A percentile compares a stretch with the other conserved stretches of the same genome.
Evolutionary conservation across 1,284 basidiomycete genomes (phyloP).

Genomic region (Leccinum huronense): DNA sequence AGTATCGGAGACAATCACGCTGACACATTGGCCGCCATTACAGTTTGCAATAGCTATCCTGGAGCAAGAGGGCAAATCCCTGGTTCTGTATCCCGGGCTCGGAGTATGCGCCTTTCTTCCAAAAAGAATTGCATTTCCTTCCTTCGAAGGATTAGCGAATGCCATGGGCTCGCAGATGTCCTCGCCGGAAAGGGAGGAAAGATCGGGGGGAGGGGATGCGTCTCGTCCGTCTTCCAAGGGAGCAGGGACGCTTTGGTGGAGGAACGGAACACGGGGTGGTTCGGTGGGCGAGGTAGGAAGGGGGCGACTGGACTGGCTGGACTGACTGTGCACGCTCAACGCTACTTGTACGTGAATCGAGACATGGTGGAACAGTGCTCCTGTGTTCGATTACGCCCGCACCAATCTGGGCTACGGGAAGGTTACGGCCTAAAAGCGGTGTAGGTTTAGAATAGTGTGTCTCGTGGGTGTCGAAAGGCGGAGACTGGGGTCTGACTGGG

Average conservation of each 20-base stretch:
- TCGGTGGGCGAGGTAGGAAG: constrained; percentile 29
- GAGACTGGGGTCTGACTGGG: too few species aligned
- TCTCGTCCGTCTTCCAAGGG: constrained; percentile 18
- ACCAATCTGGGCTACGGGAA: too few species aligned
- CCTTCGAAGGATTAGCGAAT: constrained; percentile 27
- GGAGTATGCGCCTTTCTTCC: not conserved
- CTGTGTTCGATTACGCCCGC: too few species aligned
- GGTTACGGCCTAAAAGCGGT: too few species aligned
- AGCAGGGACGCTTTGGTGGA: constrained; percentile 16
- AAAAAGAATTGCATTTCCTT: constrained; percentile 3
- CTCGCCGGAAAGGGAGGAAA: too few species aligned
- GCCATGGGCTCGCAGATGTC: too few species aligned
- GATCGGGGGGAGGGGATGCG: too few species aligned
- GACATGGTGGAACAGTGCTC: not conserved
- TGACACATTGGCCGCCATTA: constrained; percentile 2
- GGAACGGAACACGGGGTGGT: constrained; percentile 11
- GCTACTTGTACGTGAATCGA: constrained; percentile 12
- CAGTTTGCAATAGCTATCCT: constrained; percentile 24
- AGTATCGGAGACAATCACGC: not conserved
- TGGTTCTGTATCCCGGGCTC: constrained; percentile 31
- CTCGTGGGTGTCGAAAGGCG: too few species aligned
- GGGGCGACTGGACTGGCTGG: constrained; percentile 22
- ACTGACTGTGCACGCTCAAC: constrained; percentile 13
- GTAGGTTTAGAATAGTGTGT: too few species aligned
- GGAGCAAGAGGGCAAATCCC: constrained; percentile 26